These are phyloP conservation scores for Candida sanyaensis DNA, from an alignment of 1,139 yeast species.

Conservation along the genomic window DNA sequence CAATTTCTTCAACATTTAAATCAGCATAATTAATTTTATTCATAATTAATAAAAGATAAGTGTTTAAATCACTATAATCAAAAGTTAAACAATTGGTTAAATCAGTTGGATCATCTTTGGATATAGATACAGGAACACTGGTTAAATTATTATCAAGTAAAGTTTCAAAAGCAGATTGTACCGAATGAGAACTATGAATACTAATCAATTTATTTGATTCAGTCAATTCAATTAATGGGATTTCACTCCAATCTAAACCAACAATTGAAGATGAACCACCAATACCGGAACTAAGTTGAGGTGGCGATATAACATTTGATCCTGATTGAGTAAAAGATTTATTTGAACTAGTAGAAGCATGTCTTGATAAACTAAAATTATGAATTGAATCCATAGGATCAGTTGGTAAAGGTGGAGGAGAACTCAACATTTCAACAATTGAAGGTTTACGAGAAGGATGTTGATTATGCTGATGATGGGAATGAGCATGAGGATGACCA, in stretches of 20 bases:
- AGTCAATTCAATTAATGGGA: slow-evolving; percentile 69
- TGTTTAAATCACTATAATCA: slow-evolving; percentile 88
- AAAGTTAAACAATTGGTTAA: slow-evolving; percentile 71
- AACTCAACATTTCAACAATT: slow-evolving; percentile 80
- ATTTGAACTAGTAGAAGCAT: slow-evolving; percentile 40
- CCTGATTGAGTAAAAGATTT: slow-evolving; percentile 19
- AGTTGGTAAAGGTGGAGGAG: slow-evolving; percentile 71
- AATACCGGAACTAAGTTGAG: background rate
- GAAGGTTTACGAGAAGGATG: slow-evolving; percentile 58
- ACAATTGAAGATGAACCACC: slow-evolving; percentile 11
- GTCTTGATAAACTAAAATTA: slow-evolving; percentile 46
- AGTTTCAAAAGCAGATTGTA: slow-evolving; percentile 85
- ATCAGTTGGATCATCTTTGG: slow-evolving; percentile 18
- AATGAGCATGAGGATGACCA: no score
- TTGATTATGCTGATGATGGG: no score
- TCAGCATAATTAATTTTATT: slow-evolving; percentile 56
- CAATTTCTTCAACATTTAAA: slow-evolving; percentile 29
- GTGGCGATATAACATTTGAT: background rate
- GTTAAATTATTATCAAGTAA: slow-evolving; percentile 73
- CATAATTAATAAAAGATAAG: slow-evolving; percentile 74
- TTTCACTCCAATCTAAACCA: slow-evolving; percentile 69
- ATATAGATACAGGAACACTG: slow-evolving; percentile 72
- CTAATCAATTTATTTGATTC: slow-evolving; percentile 77
- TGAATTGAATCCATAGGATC: slow-evolving; percentile 33
- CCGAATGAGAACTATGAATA: slow-evolving; percentile 63